Conservation (phyloP, 768 basidiomycete genomes). For the Clitopilus hobsonii region DNA sequence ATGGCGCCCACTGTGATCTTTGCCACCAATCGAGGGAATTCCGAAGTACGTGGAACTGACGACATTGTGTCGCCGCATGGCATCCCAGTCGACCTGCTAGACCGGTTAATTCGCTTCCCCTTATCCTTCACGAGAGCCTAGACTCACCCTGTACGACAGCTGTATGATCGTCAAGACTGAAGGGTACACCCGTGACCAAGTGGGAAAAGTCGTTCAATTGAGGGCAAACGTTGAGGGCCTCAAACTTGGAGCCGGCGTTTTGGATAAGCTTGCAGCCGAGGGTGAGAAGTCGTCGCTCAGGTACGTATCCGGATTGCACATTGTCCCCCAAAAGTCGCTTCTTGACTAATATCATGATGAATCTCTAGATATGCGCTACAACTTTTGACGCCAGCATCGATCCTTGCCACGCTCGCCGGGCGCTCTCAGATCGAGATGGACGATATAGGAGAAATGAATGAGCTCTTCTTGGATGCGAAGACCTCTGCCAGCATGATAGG, state of each 20-base stretch:
- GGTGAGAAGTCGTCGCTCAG: slow-evolving; percentile 80
- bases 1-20: slow-evolving; percentile 98
- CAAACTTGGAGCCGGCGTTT: slow-evolving; percentile 65
- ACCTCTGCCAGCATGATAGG: slow-evolving; percentile 59
- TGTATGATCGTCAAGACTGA: slow-evolving; percentile 96
- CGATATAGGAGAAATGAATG: slow-evolving; percentile 91
- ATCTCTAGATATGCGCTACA: slow-evolving; percentile 79
- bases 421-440: slow-evolving; percentile 79
- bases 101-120: slow-evolving; percentile 52
- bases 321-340: slow-evolving; percentile 3
- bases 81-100: slow-evolving; percentile 88
- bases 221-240: slow-evolving; percentile 87
- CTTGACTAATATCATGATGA: too few species aligned
- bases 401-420: slow-evolving; percentile 74
- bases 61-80: slow-evolving; percentile 93
- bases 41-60: slow-evolving; percentile 87
- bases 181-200: slow-evolving; percentile 76
- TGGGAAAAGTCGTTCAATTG: slow-evolving; percentile 80
- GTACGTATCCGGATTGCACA: slow-evolving; percentile 33
- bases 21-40: slow-evolving; percentile 92
- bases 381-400: slow-evolving; percentile 85
- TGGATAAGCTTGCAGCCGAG: slow-evolving; percentile 77
- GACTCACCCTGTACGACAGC: slow-evolving; percentile 28
- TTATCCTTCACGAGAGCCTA: slow-evolving; percentile 6
- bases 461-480: slow-evolving; percentile 94